phyloP scores from a whole-genome alignment of 106 monocot species.

The Phalaenopsis aphrodite region DNA sequence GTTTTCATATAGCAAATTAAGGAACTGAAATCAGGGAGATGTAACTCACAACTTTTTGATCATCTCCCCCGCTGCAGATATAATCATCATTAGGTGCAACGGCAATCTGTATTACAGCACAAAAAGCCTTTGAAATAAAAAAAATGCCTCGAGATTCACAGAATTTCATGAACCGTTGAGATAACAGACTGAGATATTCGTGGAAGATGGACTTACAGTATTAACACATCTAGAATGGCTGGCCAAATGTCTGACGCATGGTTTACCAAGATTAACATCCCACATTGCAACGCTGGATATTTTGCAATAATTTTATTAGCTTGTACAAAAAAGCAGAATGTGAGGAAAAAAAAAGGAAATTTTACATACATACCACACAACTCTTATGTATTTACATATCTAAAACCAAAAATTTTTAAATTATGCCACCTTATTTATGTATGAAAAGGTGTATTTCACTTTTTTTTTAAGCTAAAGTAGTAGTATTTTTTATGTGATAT shows the following conservation, averaged over 20 bases:
- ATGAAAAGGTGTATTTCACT: no score
- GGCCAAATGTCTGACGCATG: slow-evolving; percentile 57
- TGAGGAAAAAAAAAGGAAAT: background rate
- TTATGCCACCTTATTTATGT: no score
- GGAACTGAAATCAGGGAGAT: background rate
- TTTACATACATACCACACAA: no score
- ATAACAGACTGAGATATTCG: background rate
- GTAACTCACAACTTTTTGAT: slow-evolving; percentile 83
- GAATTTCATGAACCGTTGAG: background rate
- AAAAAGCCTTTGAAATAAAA: background rate
- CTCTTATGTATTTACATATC: no score
- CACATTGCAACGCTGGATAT: slow-evolving; percentile 73
- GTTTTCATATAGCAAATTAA: no score
- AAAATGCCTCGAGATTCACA: background rate
- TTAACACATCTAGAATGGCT: slow-evolving; percentile 61
- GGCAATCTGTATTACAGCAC: slow-evolving; percentile 40
- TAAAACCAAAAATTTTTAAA: no score
- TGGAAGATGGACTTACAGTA: slow-evolving; percentile 29
- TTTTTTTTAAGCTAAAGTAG: no score
- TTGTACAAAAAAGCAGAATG: background rate
- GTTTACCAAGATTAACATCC: slow-evolving; percentile 73
- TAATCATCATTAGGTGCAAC: slow-evolving; percentile 81
- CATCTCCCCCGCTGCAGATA: slow-evolving; percentile 74
- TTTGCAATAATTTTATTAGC: background rate
- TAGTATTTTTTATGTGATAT: no score